phyloP scores from a whole-genome alignment of 2,329 filamentous ascomycete genomes.

The Saccharata proteae region DNA sequence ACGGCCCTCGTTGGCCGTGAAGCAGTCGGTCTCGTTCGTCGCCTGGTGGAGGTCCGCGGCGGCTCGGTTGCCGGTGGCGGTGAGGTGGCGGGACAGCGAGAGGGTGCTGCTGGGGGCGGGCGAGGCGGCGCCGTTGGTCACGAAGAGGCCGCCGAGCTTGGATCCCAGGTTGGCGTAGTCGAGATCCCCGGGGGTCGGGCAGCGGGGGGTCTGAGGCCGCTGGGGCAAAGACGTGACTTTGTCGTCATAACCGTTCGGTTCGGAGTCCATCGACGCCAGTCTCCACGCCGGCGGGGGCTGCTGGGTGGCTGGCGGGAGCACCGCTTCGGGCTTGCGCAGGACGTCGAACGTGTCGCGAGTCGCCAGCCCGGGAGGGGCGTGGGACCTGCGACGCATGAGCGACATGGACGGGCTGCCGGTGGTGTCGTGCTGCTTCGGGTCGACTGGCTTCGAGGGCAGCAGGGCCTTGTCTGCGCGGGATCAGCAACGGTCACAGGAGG shows the following conservation, averaged over 20 bases:
- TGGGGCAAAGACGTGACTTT: too few species aligned
- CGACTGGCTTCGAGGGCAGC: constrained; percentile 5
- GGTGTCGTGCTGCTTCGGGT: not conserved
- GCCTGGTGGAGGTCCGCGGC: too few species aligned
- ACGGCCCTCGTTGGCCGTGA: not conserved
- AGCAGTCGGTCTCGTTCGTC: too few species aligned
- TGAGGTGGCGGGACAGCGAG: constrained; percentile 7
- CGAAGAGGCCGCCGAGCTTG: constrained; percentile 30
- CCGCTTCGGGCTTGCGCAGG: constrained; percentile 21
- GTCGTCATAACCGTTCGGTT: too few species aligned
- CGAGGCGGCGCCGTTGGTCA: constrained; percentile 36
- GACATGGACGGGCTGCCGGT: constrained; percentile 11
- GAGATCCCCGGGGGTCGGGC: constrained; percentile 30
- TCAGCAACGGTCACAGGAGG: not conserved
- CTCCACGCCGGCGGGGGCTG: too few species aligned
- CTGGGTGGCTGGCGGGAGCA: too few species aligned
- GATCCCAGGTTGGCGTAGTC: constrained; percentile 30
- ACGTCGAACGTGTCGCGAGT: constrained; percentile 21
- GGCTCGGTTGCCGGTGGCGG: constrained; percentile 1
- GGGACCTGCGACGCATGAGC: constrained; percentile 26
- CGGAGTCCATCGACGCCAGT: too few species aligned
- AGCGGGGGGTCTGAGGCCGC: constrained; percentile 14
- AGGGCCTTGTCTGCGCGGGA: constrained; percentile 9
- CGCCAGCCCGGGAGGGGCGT: constrained; percentile 28
- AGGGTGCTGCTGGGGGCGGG: constrained; percentile 30